Evolutionary conservation across 495 filamentous ascomycete genomes (phyloP), one percentile per base, ranked within the genome.

Genomic region (Aspergillus haitiensis): DNA sequence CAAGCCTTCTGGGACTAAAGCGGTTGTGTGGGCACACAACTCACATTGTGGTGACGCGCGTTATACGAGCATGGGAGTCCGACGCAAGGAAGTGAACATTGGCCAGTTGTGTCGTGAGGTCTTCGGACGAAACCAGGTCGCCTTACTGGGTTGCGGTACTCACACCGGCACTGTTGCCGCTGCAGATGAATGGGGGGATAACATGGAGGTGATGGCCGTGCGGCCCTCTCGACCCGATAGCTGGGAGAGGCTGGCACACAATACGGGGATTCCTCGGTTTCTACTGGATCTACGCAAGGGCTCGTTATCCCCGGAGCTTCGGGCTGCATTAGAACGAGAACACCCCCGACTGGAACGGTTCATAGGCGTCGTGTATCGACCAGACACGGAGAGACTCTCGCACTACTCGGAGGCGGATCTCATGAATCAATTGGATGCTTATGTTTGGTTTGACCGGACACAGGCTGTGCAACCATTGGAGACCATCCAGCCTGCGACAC

Each of bases 1-100:
- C 40, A 76, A 78, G 18, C 73, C 72, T 40, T 16, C 56, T 35
- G 66, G 69, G 5, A 57, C 72, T 33, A 84, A 83, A 48, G 83
- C 79, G 3, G 71, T 86, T 31, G 78, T 85, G 1, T 85, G 83
- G 83, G 83, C 81, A 55, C 83, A 85, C 59, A 86, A 85, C 62
- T 84, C 81, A 31, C 83, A 85, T 49, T 71, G 83, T 48, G 82
- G 83, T n/a, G 82, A 86, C 60, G 82, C 83, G 12, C 71, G 83
- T 9, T 77, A 73, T 15, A 85, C 82, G 4, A 78, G 74, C 59
- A 86, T 85, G 81, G 76, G 81, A 3, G 71, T 63, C 49, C 67
- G 74, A 6, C 72, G 76, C 13, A 75, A 75, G 5, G 82, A 86
- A 60, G 59, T 81, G 33, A 85, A 83, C 55, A 73, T 85, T 42